Evolutionary conservation across 2,329 filamentous ascomycete species (phyloP), one percentile per base, ranked within the genome.

Genomic region (Fusarium siculi): DNA sequence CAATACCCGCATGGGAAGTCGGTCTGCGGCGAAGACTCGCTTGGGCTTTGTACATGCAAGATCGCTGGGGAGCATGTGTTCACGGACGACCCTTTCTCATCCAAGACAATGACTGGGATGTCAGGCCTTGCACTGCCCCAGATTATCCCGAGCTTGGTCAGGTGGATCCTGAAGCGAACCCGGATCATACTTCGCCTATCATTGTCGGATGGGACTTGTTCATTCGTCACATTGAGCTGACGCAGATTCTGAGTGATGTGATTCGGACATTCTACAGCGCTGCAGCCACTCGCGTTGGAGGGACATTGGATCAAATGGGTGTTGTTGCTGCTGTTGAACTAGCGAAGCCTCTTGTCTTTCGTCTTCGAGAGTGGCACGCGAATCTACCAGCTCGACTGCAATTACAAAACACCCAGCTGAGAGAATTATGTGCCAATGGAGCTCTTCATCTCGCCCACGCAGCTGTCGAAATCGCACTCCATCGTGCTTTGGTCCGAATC

Each of bases 21-120:
- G 88, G 89, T 0, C 81, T 92, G 23, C 83, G 91, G 19, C 88
- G 89, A 74, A 82, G 91, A 19, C 80, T 92, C 1, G 89, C 88
- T 1, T 93, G 91, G 90, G 90, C 87, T 4, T 79, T 91, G 1
- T 92, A 87, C 70, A 89, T 91, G 84, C 90, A 92, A 76, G 90
- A 92, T 70, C 90, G 88, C 74, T 91, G 87, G 89, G 86, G 87
- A 5, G 85, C 87, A 5, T 82, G 90, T 42, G 85, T 88, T 34
- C 87, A 89, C 71, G 89, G 89, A 12, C 83, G 89, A 32, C 88
- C 88, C 16, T 87, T 86, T 30, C 85, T 90, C 57, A 87, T 91
- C 30, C 79, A 80, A 16, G 79, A 83, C 7, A 83, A 82, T 12
- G 88, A 90, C 73, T 91, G 90, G 89, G 86, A 86, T 30, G 84